Conservation (phyloP, 192 early-diverging fungal genomes). For the Dissophora ornata region DNA sequence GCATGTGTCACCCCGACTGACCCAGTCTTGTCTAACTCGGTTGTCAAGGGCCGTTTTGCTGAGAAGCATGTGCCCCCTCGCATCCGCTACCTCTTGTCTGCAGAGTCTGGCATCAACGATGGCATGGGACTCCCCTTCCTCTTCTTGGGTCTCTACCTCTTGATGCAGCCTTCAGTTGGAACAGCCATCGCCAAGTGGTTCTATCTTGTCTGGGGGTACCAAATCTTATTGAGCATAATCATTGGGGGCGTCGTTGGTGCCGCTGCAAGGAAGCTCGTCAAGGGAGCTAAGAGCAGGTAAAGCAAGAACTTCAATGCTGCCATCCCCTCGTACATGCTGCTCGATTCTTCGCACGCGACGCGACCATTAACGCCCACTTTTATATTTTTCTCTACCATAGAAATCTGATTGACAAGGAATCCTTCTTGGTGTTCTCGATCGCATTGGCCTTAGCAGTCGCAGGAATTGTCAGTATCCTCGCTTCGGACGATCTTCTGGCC, state of each 20-base stretch:
- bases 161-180: constrained; percentile 64
- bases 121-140: constrained; percentile 87
- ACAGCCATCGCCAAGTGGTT: constrained; percentile 84
- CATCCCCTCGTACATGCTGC: too few species aligned
- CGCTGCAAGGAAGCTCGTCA: constrained; percentile 72
- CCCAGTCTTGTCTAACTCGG: constrained; percentile 92
- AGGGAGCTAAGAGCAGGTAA: constrained; percentile 69
- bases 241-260: constrained; percentile 82
- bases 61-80: constrained; percentile 86
- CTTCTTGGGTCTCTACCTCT: constrained; percentile 78
- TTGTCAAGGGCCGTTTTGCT: constrained; percentile 94
- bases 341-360: too few species aligned
- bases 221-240: constrained; percentile 75
- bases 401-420: constrained; percentile 89
- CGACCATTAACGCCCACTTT: too few species aligned
- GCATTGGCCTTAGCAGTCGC: constrained; percentile 77
- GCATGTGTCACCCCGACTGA: constrained; percentile 93
- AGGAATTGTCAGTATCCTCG: constrained; percentile 78
- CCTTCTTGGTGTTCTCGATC: constrained; percentile 83
- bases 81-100: constrained; percentile 78
- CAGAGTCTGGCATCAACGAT: constrained; percentile 64
- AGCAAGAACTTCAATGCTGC: too few species aligned
- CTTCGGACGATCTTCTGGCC: constrained; percentile 80
- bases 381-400: constrained; percentile 25
- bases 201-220: constrained; percentile 79